These are phyloP conservation scores for Nannochloropsis gaditana DNA, from an alignment of 108 stramenopile genomes.

Conservation along the genomic window DNA sequence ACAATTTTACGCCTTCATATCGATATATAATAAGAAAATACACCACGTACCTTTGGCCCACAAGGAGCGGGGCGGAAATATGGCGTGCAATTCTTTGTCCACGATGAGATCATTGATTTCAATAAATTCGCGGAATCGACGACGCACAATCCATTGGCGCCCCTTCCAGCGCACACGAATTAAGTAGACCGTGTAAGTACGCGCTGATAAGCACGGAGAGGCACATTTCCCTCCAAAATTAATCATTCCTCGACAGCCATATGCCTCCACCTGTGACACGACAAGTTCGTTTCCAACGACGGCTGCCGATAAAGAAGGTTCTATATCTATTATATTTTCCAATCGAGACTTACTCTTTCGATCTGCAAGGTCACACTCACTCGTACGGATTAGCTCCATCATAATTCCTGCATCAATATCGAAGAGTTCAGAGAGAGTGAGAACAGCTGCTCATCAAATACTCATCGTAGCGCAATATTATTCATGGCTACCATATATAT, in stretches of 20 bases:
- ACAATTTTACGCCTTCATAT: too few species aligned
- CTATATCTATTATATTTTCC: too few species aligned
- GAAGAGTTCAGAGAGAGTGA: too few species aligned
- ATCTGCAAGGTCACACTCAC: background rate
- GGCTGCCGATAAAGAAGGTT: background rate
- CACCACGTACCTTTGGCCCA: background rate
- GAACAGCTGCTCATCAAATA: too few species aligned
- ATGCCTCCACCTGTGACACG: background rate
- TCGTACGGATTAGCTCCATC: background rate
- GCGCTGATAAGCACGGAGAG: background rate
- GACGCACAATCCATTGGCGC: background rate
- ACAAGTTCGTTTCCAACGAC: background rate
- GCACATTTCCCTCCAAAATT: background rate
- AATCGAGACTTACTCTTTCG: background rate
- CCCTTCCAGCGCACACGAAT: background rate
- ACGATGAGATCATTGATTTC: background rate
- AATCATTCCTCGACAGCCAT: background rate
- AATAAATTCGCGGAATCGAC: background rate
- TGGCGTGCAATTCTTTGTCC: background rate
- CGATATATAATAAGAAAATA: too few species aligned
- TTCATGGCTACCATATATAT: too few species aligned
- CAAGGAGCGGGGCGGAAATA: slow-evolving; percentile 17
- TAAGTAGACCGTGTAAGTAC: slow-evolving; percentile 9
- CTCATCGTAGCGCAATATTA: too few species aligned
- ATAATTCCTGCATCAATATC: too few species aligned